Evolutionary conservation across 257 asterid genomes (phyloP), one percentile per base, ranked within the genome.

Genomic region (Forsythia viridissima): DNA sequence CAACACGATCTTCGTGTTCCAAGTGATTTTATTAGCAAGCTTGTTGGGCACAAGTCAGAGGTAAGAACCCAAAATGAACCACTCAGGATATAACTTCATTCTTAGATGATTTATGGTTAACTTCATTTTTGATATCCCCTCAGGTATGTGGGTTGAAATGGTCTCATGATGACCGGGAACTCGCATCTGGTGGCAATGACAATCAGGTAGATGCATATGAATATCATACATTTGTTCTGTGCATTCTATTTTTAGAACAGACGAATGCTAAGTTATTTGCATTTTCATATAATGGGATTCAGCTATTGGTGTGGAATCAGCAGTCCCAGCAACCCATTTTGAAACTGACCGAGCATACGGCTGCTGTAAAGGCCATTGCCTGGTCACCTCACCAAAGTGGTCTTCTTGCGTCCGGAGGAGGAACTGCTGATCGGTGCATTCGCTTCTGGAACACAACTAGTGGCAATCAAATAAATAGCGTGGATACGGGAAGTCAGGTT

Each of bases 311-410:
- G 69, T 96, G 99, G 99, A 93, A 92, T 84, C 98, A 87, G 79
- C 97, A 91, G 40, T 90, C 95, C 3, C 94, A 90, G 81, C 89
- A 90, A 77, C 98, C 99, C 8, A 74, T 89, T 48, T 72, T 93
- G 88, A 92, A 87, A 82, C 94, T 96, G 38, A 90, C 92, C 0
- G 99, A 96, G 86, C 99, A 96, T 79, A 93, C 96, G 13, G 97
- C 99, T 42, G 97, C 98, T 18, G 98, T 96, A 15, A 96, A 96
- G 82, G 99, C 99, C 77, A 93, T 96, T 51, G 78, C 99, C 41
- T 93, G 99, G 99, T 96, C 99, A 15, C 99, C 98, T 61, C 98
- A 96, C 82, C 97, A 93, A 67, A 90, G 76, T n/a, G 91, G 98
- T 20, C 90, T 93, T 80, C 87, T 93, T 37, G 98, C 98, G 5